Evolutionary conservation across 1,284 basidiomycete genomes (phyloP), one percentile per base, ranked within the genome.

Genomic region (Flammula alnicola): DNA sequence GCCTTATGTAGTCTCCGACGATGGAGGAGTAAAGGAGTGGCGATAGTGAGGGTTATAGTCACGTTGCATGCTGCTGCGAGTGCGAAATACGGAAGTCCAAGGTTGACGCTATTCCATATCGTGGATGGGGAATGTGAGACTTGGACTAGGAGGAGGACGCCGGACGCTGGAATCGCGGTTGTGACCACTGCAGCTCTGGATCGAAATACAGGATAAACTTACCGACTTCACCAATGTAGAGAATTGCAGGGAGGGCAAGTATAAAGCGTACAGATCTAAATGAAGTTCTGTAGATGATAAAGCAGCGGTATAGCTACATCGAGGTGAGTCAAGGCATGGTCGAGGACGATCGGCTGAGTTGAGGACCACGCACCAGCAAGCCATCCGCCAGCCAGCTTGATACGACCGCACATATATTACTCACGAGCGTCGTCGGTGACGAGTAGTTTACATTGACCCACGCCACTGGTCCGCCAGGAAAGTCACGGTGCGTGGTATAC

Each of bases 371-470:
- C n/a, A 49, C 47, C 47, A 49, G n/a, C 8, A 49, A 23, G 3
- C 31, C 47, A 49, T 49, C 40, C 19, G 47, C 47, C 19, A 37
- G 37, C 47, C 39, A 49, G 19, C 47, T 49, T 14, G 47, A 49
- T 16, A 49, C 16, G 19, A 49, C 47, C 6, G 47, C 47, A 37
- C 23, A 49, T 29, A 49, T 43, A 30, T 49, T 49, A 25, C 39
- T 43, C 5, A 39, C 8, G 5, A 49, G 27, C 3, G 47, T 49
- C 2, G 47, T 49, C 7, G 47, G 47, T 17, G 47, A 49, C 1
- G 47, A 49, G 26, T 49, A 49, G 14, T 49, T 49, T 4, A 37
- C 33, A 23, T 49, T 49, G 20, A 49, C 31, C 47, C 47, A 49
- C 25, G 26, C 36, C 3, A 43, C 47, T 17, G 47, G 47, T 9